Evolutionary conservation across 1,139 yeast species (phyloP).

Genomic region (Candida tetrigidarum): DNA sequence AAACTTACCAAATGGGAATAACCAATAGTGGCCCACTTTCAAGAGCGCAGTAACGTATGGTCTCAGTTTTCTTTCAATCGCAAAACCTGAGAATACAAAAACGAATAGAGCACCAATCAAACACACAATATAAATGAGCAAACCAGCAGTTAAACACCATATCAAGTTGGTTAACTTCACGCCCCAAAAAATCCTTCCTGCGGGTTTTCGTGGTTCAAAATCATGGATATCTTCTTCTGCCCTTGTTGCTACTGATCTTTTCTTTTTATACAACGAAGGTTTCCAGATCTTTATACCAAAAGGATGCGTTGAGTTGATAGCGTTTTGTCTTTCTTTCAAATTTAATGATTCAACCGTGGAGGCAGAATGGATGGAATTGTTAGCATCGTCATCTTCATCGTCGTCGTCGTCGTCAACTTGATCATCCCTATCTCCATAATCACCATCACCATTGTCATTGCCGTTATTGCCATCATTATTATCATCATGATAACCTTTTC

Average conservation of each 20-base stretch:
- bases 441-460: constrained; percentile 17
- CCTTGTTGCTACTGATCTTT: constrained; percentile 86
- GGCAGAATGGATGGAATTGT: constrained; percentile 46
- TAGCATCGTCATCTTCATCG: constrained; percentile 26
- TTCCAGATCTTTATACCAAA: constrained; percentile 99
- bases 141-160: constrained; percentile 79
- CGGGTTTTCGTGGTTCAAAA: constrained; percentile 54
- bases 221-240: constrained; percentile 97
- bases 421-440: no score
- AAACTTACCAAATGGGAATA: constrained; percentile 89
- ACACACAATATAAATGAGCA: constrained; percentile 59
- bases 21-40: constrained; percentile 69
- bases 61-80: constrained; percentile 38
- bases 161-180: constrained; percentile 74
- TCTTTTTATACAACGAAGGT: constrained; percentile 93
- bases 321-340: constrained; percentile 91
- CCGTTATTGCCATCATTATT: constrained; percentile 21
- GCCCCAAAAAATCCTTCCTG: constrained; percentile 57
- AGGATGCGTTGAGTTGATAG: constrained; percentile 96
- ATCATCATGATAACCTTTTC: not conserved
- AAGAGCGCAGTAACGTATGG: constrained; percentile 65
- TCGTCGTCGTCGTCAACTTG: constrained; percentile 20
- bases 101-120: constrained; percentile 46
- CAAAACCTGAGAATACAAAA: constrained; percentile 53
- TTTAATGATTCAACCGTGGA: constrained; percentile 80